Conservation (phyloP, 2,329 filamentous ascomycete species). For the Pseudocercospora pini-densiflorae region DNA sequence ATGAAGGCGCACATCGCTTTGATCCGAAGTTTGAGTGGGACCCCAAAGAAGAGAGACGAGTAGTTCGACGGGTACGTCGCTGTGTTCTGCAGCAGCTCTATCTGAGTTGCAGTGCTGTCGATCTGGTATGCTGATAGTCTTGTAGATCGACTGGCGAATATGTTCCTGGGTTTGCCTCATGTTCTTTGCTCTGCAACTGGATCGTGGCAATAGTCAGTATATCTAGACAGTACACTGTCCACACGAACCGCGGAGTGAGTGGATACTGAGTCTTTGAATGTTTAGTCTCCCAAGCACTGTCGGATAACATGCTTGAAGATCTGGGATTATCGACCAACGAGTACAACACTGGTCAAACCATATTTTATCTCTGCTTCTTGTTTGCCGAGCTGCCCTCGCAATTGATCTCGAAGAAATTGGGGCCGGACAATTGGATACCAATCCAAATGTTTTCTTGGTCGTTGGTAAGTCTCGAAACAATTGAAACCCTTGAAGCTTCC, state of each 20-base stretch:
- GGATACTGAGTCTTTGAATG: too few relatives aligned
- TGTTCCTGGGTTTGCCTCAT: constrained; percentile 59
- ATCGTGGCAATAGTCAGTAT: constrained; percentile 55
- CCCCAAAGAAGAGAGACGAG: constrained; percentile 58
- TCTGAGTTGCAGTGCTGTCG: too few relatives aligned
- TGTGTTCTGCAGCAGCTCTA: background rate
- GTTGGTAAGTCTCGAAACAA: constrained; percentile 25
- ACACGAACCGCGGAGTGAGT: too few relatives aligned
- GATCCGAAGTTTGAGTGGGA: constrained; percentile 63
- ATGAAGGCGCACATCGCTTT: constrained; percentile 63
- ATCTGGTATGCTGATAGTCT: constrained; percentile 42
- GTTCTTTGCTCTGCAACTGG: constrained; percentile 60
- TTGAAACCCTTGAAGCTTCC: too few relatives aligned
- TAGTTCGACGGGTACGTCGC: constrained; percentile 56
- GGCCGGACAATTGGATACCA: constrained; percentile 53
- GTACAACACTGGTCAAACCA: constrained; percentile 48
- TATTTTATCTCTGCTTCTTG: constrained; percentile 87
- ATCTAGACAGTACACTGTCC: too few relatives aligned
- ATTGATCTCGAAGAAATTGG: constrained; percentile 50
- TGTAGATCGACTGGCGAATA: constrained; percentile 56
- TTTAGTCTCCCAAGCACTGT: constrained; percentile 62
- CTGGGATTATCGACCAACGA: constrained; percentile 56
- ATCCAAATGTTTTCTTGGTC: constrained; percentile 54
- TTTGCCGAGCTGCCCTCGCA: constrained; percentile 44
- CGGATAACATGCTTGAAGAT: constrained; percentile 64